Evolutionary conservation across 257 asterid genomes (phyloP), one percentile per base, ranked within the genome.

Genomic region (Scutellaria barbata): DNA sequence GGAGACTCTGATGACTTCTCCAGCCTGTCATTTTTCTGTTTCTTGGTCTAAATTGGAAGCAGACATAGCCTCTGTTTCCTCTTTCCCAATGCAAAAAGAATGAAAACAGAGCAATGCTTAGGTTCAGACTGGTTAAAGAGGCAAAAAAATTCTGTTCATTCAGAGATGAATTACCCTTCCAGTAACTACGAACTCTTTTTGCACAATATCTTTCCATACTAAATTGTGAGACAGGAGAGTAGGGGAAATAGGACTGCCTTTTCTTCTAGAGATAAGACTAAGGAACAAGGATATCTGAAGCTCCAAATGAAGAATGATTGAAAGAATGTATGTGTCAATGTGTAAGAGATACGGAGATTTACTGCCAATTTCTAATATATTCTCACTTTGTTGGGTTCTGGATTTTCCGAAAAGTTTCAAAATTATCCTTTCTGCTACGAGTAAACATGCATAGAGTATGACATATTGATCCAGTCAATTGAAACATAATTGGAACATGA

Each of bases 391-490:
- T 45, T 55, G 8, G 8, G 40, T 53, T 55, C 66, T 30, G 30
- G 5, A 37, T 11, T 20, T 46, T 63, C 10, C 3, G n/a, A 48
- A n/a, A 22, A 58, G 13, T 66, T 52, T 37, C 30, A 57, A 45
- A 22, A 56, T 18, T 68, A 16, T 68, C 76, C 13, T 10, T 11
- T 12, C 16, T 5, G n/a, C n/a, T 2, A 47, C 3, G 65, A 13
- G 25, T 33, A 47, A 20, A 41, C 45, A 18, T 51, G 39, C n/a
- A n/a, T 35, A 33, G 13, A 20, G 33, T 41, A 30, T 30, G 41
- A 5, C 8, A 35, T 53, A 63, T 59, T 40, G 68, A 70, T 52
- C 47, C 43, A 35, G 63, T 47, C 61, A 57, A 67, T 30, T 47
- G 41, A 30, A 66, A 50, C 55, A 35, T 35, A 52, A 47, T 65